Evolutionary conservation across 2,329 filamentous ascomycete genomes (phyloP).

Genomic region (Penicillium sp.): DNA sequence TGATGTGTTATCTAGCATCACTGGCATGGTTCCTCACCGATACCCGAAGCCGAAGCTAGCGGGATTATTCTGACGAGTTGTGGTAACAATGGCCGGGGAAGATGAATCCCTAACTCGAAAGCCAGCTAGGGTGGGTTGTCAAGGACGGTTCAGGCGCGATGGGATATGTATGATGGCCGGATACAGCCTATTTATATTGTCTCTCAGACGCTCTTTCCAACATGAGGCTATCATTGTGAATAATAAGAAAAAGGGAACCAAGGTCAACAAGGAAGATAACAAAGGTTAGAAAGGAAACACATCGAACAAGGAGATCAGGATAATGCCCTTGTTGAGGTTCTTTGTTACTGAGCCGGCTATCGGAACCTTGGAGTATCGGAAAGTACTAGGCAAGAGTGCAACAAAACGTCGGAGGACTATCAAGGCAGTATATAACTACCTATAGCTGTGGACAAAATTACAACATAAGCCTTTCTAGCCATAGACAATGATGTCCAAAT

Average conservation of each 20-base stretch:
- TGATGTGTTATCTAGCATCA: neutral
- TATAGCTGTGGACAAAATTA: neutral
- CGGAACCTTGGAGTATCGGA: too few relatives aligned
- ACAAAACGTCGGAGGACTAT: neutral
- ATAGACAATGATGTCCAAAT: neutral
- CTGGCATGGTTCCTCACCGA: neutral
- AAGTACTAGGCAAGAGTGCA: neutral
- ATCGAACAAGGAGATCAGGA: neutral
- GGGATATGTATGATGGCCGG: neutral
- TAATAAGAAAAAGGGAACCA: too few relatives aligned
- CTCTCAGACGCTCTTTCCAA: fast-evolving
- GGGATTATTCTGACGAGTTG: neutral
- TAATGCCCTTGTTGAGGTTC: neutral
- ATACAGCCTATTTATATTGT: neutral
- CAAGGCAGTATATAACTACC: neutral
- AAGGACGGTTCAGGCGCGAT: neutral
- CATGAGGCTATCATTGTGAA: too few relatives aligned
- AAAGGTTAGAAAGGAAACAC: neutral
- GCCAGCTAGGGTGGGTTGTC: neutral
- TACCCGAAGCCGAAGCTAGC: neutral
- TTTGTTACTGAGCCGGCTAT: neutral
- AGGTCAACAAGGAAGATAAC: neutral
- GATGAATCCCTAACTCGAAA: neutral
- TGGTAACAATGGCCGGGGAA: neutral
- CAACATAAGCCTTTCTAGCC: too few relatives aligned